Percentiles rank a stretch among this genome's conserved stretches.
Evolutionary conservation across 169 alveolate genomes (phyloP).

Genomic region (Perkinsus chesapeaki): DNA sequence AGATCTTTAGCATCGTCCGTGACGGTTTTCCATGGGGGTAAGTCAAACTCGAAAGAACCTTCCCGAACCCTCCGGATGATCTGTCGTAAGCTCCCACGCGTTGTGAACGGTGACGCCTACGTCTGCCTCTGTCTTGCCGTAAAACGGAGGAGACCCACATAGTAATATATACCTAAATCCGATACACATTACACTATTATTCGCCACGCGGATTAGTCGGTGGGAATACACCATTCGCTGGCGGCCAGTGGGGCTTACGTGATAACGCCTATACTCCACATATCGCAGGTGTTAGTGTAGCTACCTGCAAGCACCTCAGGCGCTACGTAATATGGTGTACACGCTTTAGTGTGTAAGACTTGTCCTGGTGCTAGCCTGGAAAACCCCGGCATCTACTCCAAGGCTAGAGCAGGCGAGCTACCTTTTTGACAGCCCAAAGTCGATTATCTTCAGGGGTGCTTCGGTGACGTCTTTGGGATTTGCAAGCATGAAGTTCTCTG

Average conservation of each 20-base stretch:
- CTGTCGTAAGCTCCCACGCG: too few relatives aligned
- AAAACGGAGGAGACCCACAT: slow-evolving; percentile 56
- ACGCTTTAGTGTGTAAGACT: slow-evolving; percentile 23
- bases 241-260: background rate
- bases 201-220: too few relatives aligned
- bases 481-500: slow-evolving; percentile 59
- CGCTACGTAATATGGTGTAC: slow-evolving; percentile 39
- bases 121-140: slow-evolving; percentile 38
- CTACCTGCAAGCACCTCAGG: slow-evolving; percentile 30
- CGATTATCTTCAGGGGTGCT: slow-evolving; percentile 35
- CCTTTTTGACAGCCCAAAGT: slow-evolving; percentile 23
- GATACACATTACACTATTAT: too few relatives aligned
- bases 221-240: too few relatives aligned
- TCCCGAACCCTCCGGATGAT: slow-evolving; percentile 16
- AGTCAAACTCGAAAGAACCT: slow-evolving; percentile 30
- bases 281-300: slow-evolving; percentile 26
- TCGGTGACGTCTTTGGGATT: slow-evolving; percentile 16
- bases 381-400: background rate
- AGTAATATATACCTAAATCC: slow-evolving; percentile 31
- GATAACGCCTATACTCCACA: slow-evolving; percentile 39
- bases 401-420: slow-evolving; percentile 6
- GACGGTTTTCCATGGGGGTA: slow-evolving; percentile 29
- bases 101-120: slow-evolving; percentile 22
- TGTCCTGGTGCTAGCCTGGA: background rate
- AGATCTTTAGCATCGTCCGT: slow-evolving; percentile 33